A percentile compares a stretch with the other conserved stretches of the same genome.
phyloP scores from a whole-genome alignment of 2,329 filamentous ascomycete genomes.

The Fusarium verticillioides region DNA sequence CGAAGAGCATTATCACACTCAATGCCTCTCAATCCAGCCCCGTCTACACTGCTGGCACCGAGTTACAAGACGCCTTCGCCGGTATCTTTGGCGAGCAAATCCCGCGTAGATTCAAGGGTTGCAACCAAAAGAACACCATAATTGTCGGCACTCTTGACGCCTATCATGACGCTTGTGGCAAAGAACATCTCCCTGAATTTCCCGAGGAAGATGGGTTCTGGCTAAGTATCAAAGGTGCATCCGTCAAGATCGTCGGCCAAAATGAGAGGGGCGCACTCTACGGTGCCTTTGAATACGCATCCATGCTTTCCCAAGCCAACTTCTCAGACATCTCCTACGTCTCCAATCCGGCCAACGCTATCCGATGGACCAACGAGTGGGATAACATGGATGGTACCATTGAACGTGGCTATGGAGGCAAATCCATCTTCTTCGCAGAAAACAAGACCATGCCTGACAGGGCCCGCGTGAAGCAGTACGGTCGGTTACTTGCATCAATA shows the following conservation, averaged over 20 bases:
- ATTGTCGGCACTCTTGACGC: neutral
- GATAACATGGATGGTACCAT: neutral
- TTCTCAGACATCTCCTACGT: neutral
- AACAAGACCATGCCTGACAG: neutral
- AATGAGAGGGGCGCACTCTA: neutral
- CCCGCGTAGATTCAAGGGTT: neutral
- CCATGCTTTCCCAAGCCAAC: neutral
- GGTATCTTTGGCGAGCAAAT: neutral
- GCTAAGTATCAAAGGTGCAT: neutral
- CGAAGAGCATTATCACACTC: neutral
- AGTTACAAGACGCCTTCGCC: neutral
- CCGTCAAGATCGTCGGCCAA: fast-evolving
- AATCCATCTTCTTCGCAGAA: neutral
- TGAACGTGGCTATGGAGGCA: neutral
- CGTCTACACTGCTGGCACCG: neutral
- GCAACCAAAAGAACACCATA: neutral
- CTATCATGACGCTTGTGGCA: neutral
- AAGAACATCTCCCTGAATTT: neutral
- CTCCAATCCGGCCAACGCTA: neutral
- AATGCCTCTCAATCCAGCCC: neutral
- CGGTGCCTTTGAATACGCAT: neutral
- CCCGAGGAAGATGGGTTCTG: neutral
- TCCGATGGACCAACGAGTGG: neutral
- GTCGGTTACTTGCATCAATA: neutral
- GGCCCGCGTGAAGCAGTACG: neutral